Evolutionary conservation across 306 rosid species (phyloP).

Genomic region (Echinosophora koreensis): DNA sequence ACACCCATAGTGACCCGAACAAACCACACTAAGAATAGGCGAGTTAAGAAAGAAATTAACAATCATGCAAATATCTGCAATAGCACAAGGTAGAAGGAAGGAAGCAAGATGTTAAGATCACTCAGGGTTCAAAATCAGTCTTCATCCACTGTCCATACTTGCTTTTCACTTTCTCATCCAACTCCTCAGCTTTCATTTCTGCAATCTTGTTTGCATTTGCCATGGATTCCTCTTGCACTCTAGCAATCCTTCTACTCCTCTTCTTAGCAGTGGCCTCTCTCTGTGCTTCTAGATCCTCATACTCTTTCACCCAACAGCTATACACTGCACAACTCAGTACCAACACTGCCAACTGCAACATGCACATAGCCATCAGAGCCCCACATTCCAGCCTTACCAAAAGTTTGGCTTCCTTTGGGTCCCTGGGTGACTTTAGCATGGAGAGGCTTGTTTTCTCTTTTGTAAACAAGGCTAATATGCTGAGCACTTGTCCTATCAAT

Average conservation of each 20-base stretch:
- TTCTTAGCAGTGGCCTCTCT: conserved; percentile 62
- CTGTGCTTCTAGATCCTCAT: conserved; percentile 70
- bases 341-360: conserved; percentile 68
- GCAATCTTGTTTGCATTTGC: conserved; percentile 54
- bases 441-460: conserved; percentile 66
- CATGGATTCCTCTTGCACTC: conserved; percentile 75
- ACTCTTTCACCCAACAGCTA: conserved; percentile 78
- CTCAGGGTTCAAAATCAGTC: conserved; percentile 73
- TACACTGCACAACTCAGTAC: conserved; percentile 74
- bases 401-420: conserved; percentile 70
- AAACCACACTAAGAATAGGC: conserved; percentile 22
- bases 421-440: conserved; percentile 60
- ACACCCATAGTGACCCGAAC: conserved; percentile 47
- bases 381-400: conserved; percentile 82
- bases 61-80: conserved; percentile 42
- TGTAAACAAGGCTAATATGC: conserved; percentile 66
- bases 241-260: conserved; percentile 61
- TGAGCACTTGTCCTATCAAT: conserved; percentile 57
- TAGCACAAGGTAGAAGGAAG: conserved; percentile 40
- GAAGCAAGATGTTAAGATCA: not conserved
- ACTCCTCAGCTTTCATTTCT: conserved; percentile 59
- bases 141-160: conserved; percentile 70
- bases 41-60: not conserved
- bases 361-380: conserved; percentile 72
- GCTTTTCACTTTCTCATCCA: conserved; percentile 66